Base-by-base conservation (phyloP, 306 rosid species). In the Albizia julibrissin region DNA sequence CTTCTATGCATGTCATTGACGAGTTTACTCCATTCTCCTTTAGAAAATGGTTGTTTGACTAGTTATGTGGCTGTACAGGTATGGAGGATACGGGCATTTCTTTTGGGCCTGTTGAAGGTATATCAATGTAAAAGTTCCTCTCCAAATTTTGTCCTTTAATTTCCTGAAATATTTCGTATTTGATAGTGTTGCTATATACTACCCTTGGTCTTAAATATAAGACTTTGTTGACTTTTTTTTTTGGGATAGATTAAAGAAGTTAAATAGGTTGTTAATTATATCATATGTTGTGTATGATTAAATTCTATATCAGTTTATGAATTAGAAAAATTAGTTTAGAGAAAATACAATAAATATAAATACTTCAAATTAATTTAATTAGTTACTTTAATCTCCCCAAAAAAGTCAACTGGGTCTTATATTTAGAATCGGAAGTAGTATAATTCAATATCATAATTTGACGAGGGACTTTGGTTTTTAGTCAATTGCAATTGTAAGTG, bases 31-130 rank as follows among this genome's bases (percentile, higher is more conserved):
- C 46, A 26, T 76, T 65, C 10, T 8, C 33, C 68, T 72, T 82
- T 59, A 67, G 21, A 22, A 72, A 33, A 87, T 40, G 54, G 54
- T 71, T 66, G 34, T 77, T 82, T 82, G 81, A 87, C 70, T 75
- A 67, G 46, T 84, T 84, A 65, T 84, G 77, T 81, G 83, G 44
- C 66, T 75, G 56, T 82, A 67, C 92, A 94, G 98, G 97, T 86
- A 86, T 94, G 72, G 98, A 94, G 80, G 98, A 92, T 81, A 78
- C 93, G 74, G 74, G 83, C 91, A 93, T 91, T 67, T 80, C 97
- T 77, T 93, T 91, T 84, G 98, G 91, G 79, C 97, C 93, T n/a
- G 95, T 93, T 70, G 98, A 94, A 93, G 98, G 97, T 94, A 94
- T 80, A 86, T 42, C 78, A 58, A 79, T 42, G 75, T 79, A 26